These are phyloP conservation scores for Rubia peregrina DNA, from an alignment of 305 asterid species.

Conservation along the genomic window DNA sequence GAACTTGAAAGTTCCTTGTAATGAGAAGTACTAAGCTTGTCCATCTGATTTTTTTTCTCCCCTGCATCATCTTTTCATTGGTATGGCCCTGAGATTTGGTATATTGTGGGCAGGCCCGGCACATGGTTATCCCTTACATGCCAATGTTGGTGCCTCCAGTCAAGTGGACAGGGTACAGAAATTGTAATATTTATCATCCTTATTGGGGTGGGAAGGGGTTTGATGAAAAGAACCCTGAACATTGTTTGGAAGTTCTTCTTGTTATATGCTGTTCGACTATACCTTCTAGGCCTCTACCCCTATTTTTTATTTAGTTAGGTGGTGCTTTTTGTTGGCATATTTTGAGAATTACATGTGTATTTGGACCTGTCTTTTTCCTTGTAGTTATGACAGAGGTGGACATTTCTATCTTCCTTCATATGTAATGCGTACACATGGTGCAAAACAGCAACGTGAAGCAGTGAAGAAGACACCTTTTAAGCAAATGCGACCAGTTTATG, in stretches of 20 bases:
- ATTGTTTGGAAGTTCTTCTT: neutral
- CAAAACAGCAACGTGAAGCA: conserved; percentile 83
- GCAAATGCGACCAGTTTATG: conserved; percentile 66
- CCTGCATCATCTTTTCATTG: neutral
- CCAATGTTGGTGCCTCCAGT: conserved; percentile 95
- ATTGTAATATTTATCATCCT: conserved; percentile 9
- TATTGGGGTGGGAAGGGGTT: neutral
- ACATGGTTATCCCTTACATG: conserved; percentile 97
- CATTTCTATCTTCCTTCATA: conserved; percentile 76
- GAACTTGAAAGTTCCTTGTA: neutral
- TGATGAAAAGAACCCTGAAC: neutral
- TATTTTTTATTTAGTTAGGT: conserved; percentile 7
- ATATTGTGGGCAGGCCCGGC: conserved; percentile 61
- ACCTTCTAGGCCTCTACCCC: neutral
- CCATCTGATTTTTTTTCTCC: neutral
- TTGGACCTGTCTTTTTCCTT: conserved; percentile 13
- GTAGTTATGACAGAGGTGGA: conserved; percentile 88
- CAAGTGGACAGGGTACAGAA: conserved; percentile 83
- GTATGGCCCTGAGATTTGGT: conserved; percentile 16
- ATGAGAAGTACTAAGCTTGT: neutral
- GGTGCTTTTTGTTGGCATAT: neutral
- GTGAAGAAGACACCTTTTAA: conserved; percentile 53
- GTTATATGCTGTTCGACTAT: neutral
- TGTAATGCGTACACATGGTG: conserved; percentile 97
- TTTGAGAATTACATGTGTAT: neutral